Conservation (phyloP, 2,329 filamentous ascomycete species). For the Xylariaceae sp. region DNA sequence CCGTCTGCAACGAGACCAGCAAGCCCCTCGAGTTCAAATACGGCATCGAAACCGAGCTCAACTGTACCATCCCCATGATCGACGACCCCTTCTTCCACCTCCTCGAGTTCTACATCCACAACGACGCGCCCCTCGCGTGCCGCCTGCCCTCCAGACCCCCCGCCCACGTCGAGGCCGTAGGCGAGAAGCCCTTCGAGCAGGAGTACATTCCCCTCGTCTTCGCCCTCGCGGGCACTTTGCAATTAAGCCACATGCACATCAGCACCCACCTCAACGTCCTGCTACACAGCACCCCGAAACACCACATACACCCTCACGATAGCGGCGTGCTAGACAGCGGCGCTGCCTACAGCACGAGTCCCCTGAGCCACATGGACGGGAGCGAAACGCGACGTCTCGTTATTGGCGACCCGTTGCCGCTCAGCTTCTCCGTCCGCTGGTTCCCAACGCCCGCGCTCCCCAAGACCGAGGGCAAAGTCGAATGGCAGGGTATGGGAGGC, state of each 20-base stretch:
- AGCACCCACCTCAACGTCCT: slow-evolving; percentile 87
- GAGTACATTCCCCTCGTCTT: slow-evolving; percentile 84
- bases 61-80: slow-evolving; percentile 78
- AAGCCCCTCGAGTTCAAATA: slow-evolving; percentile 82
- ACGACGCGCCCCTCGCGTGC: slow-evolving; percentile 88
- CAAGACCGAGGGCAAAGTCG: slow-evolving; percentile 61
- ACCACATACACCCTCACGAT: slow-evolving; percentile 60
- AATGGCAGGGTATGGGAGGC: slow-evolving; percentile 64
- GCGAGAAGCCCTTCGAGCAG: slow-evolving; percentile 47
- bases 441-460: slow-evolving; percentile 73
- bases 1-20: slow-evolving; percentile 82
- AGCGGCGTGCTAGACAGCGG: slow-evolving; percentile 83
- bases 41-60: slow-evolving; percentile 75
- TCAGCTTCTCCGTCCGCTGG: slow-evolving; percentile 83
- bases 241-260: slow-evolving; percentile 86
- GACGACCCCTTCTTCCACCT: slow-evolving; percentile 81
- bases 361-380: slow-evolving; percentile 59
- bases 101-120: slow-evolving; percentile 96
- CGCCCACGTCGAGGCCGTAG: slow-evolving; percentile 52
- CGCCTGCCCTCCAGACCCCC: slow-evolving; percentile 78
- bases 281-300: slow-evolving; percentile 66
- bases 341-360: slow-evolving; percentile 80
- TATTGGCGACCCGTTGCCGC: slow-evolving; percentile 79
- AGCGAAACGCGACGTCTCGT: slow-evolving; percentile 64
- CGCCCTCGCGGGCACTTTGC: slow-evolving; percentile 82